Evolutionary conservation across 352 stramenopile genomes (phyloP).

Genomic region (Phytophthora capsici): DNA sequence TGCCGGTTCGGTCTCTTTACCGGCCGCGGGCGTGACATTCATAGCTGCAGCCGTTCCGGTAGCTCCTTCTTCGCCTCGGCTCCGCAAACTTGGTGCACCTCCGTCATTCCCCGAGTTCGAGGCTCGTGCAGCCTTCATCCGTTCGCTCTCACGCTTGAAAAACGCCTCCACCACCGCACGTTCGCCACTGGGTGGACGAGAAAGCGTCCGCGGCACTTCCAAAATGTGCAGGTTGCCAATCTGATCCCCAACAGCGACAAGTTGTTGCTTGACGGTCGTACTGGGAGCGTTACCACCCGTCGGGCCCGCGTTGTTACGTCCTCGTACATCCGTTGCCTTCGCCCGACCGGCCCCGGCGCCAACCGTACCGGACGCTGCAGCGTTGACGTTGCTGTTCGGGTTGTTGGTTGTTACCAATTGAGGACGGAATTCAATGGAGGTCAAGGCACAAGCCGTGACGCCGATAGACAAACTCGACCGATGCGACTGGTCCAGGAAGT

Average conservation of each 20-base stretch:
- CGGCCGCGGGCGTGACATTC: slow-evolving; percentile 1
- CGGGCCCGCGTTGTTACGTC: slow-evolving; percentile 21
- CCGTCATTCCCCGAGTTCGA: slow-evolving; percentile 14
- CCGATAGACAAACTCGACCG: slow-evolving; percentile 79
- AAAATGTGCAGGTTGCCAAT: slow-evolving; percentile 94
- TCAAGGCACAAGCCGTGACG: slow-evolving; percentile 88
- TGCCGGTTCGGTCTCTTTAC: slow-evolving; percentile 25
- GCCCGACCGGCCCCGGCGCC: slow-evolving; percentile 15
- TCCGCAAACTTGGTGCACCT: slow-evolving; percentile 27
- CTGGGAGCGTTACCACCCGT: slow-evolving; percentile 7
- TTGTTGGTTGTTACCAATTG: slow-evolving; percentile 28
- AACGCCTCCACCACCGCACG: slow-evolving; percentile 84
- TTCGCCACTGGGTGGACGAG: slow-evolving; percentile 84
- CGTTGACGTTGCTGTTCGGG: slow-evolving; percentile 21
- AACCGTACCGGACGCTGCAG: slow-evolving; percentile 1
- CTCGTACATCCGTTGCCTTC: slow-evolving; percentile 30
- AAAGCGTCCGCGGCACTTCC: slow-evolving; percentile 90
- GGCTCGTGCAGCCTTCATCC: slow-evolving; percentile 51
- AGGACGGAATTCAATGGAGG: slow-evolving; percentile 83
- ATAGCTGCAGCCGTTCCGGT: slow-evolving; percentile 7
- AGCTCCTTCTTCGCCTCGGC: slow-evolving; percentile 24
- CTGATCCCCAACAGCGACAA: slow-evolving; percentile 92
- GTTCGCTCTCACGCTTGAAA: slow-evolving; percentile 90
- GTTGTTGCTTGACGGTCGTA: slow-evolving; percentile 83
- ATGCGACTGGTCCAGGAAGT: slow-evolving; percentile 93